Conservation (phyloP, 495 filamentous ascomycete genomes). For the Penicillium angulare region DNA sequence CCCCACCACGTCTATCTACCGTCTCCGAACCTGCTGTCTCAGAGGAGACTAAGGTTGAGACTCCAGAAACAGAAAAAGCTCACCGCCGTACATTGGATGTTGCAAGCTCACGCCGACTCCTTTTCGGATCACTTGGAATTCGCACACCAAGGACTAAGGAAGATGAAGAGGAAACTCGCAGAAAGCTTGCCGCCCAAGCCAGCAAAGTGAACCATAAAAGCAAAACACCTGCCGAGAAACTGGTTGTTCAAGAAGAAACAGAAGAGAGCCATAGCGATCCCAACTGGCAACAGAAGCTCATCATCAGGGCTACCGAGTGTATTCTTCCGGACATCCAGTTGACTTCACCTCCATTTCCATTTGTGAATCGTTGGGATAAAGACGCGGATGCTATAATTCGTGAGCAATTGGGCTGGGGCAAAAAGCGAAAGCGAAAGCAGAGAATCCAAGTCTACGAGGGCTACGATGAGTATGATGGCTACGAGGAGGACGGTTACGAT, state of each 20-base stretch:
- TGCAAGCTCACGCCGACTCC: constrained; percentile 60
- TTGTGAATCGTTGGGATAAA: constrained; percentile 82
- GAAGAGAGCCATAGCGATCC: constrained; percentile 30
- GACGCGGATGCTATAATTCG: constrained; percentile 57
- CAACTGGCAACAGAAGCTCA: constrained; percentile 73
- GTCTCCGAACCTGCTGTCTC: constrained; percentile 2
- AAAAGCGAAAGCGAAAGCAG: constrained; percentile 58
- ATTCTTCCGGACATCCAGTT: constrained; percentile 68
- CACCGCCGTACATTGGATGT: constrained; percentile 57
- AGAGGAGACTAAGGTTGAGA: constrained; percentile 17
- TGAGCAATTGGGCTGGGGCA: constrained; percentile 39
- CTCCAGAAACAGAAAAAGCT: constrained; percentile 23
- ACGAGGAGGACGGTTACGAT: constrained; percentile 25
- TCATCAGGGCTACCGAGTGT: constrained; percentile 77
- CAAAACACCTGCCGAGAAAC: constrained; percentile 14
- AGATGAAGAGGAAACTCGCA: constrained; percentile 62
- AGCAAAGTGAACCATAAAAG: constrained; percentile 15
- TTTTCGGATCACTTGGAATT: constrained; percentile 74
- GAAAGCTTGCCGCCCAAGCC: constrained; percentile 46
- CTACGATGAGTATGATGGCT: constrained; percentile 22
- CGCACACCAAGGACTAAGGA: constrained; percentile 63
- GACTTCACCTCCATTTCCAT: constrained; percentile 84
- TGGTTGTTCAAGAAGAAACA: constrained; percentile 20
- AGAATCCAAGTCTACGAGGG: constrained; percentile 45
- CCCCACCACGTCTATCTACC: constrained; percentile 18